These are phyloP conservation scores for Entonaema liquescens DNA, from an alignment of 495 filamentous ascomycete species.

Conservation along the genomic window DNA sequence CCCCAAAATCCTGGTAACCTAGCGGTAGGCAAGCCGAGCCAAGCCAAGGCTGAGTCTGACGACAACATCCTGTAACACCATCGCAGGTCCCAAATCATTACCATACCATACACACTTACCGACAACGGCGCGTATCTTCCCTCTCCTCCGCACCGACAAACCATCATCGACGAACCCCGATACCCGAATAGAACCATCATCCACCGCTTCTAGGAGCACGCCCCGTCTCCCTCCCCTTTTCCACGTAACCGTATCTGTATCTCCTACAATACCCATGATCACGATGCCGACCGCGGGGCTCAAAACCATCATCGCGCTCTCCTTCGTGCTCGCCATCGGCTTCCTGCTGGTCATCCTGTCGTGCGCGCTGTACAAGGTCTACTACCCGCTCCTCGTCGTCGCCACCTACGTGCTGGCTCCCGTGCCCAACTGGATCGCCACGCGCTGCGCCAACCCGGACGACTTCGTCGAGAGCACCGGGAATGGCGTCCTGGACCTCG, in stretches of 20 bases:
- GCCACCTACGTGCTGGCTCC: slow-evolving; percentile 95
- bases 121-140: not conserved
- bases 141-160: not conserved
- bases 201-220: not conserved
- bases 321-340: slow-evolving; percentile 97
- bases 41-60: slow-evolving; percentile 48
- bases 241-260: not conserved
- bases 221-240: not conserved
- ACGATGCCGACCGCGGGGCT: slow-evolving; percentile 86
- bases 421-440: slow-evolving; percentile 94
- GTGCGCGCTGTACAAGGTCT: slow-evolving; percentile 90
- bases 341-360: slow-evolving; percentile 99
- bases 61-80: slow-evolving; percentile 43
- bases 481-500: slow-evolving; percentile 85
- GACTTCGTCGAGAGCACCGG: slow-evolving; percentile 91
- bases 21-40: slow-evolving; percentile 29
- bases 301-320: slow-evolving; percentile 98
- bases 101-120: not conserved
- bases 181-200: not conserved
- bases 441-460: slow-evolving; percentile 87
- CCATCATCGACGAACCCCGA: not conserved
- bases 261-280: slow-evolving; percentile 11
- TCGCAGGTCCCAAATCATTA: slow-evolving; percentile 13
- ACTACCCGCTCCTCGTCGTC: slow-evolving; percentile 92
- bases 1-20: slow-evolving; percentile 7